phyloP scores from a whole-genome alignment of 305 asterid species.

The Solanum chacoense region DNA sequence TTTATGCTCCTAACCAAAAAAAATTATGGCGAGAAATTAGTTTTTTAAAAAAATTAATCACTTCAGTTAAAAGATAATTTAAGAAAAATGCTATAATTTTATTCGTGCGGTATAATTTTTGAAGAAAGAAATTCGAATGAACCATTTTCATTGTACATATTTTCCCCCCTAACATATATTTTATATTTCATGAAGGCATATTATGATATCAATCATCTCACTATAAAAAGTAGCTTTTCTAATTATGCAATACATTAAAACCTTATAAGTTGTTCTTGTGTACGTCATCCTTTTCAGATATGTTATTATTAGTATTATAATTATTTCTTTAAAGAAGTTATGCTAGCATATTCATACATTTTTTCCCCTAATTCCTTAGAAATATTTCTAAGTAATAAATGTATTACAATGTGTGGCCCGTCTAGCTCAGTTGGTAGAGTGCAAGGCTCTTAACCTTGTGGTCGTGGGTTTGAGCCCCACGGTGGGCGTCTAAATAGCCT shows the following conservation, averaged over 20 bases:
- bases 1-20: background rate
- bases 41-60: no score
- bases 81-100: background rate
- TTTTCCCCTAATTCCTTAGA: background rate
- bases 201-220: background rate
- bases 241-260: background rate
- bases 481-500: no score
- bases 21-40: background rate
- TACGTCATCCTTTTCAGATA: background rate
- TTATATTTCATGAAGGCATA: background rate
- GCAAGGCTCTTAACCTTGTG: no score
- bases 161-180: background rate
- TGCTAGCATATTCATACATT: background rate
- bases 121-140: background rate
- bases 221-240: background rate
- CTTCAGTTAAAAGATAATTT: background rate
- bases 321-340: background rate
- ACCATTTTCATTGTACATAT: background rate
- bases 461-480: no score
- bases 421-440: no score
- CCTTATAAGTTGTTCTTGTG: background rate
- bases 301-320: background rate
- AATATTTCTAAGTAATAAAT: background rate
- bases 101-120: background rate
- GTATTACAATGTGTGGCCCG: background rate